Conservation (phyloP, 2,329 filamentous ascomycete species). For the Penicillium sp. region DNA sequence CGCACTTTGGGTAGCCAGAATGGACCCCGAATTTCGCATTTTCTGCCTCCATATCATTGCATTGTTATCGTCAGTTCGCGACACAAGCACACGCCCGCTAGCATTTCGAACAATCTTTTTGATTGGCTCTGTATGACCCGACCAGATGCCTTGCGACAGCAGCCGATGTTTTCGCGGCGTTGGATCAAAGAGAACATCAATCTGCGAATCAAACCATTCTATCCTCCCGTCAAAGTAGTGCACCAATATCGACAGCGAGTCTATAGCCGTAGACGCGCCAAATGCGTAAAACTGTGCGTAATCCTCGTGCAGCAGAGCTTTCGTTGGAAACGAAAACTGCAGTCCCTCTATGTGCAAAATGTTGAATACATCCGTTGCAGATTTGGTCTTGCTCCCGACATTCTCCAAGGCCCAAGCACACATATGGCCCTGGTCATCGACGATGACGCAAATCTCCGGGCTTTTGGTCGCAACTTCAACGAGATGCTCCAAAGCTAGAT, state of each 20-base stretch:
- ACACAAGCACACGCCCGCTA: constrained; percentile 74
- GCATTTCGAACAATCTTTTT: constrained; percentile 85
- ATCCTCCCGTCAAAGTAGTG: constrained; percentile 85
- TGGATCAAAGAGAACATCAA: constrained; percentile 78
- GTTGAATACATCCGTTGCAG: constrained; percentile 71
- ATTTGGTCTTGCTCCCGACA: constrained; percentile 65
- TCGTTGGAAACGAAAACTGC: constrained; percentile 36
- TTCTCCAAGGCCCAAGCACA: constrained; percentile 91
- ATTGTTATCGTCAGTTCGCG: constrained; percentile 73
- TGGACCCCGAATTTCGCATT: constrained; percentile 47
- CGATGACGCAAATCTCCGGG: constrained; percentile 80
- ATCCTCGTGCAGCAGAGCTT: constrained; percentile 35
- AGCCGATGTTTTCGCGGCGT: constrained; percentile 58
- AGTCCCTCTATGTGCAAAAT: constrained; percentile 71
- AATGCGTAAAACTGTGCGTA: constrained; percentile 72
- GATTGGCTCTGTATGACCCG: constrained; percentile 75
- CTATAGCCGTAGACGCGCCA: constrained; percentile 58
- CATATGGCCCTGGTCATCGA: constrained; percentile 82
- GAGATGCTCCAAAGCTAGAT: constrained; percentile 75
- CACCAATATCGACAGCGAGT: constrained; percentile 67
- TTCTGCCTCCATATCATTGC: constrained; percentile 78
- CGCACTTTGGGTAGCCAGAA: constrained; percentile 63
- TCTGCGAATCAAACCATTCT: constrained; percentile 72
- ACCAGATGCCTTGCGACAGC: constrained; percentile 65
- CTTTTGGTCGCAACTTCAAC: constrained; percentile 79